Base-by-base conservation (phyloP, 1,139 yeast genomes). In the Taiozyma sp. region DNA sequence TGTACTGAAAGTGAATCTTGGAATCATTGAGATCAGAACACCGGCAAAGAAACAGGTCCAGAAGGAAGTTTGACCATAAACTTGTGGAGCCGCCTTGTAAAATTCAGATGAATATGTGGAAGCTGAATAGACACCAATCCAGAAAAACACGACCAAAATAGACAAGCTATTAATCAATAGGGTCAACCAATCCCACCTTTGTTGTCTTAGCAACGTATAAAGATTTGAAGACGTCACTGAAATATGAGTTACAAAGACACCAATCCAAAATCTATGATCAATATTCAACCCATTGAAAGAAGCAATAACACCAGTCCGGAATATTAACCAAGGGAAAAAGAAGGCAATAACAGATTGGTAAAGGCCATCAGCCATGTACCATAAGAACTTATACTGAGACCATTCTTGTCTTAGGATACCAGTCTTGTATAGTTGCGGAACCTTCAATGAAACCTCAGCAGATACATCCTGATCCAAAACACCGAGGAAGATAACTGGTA, bases 141-240 rank as follows among this genome's bases (percentile, higher is more conserved):
- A 92, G 54, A 81, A 83, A 67, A 82, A 88, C 44, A 90, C 77
- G 44, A 90, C 65, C 54, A 91, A 63, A 54, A 83, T 79, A n/a
- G 96, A 87, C 46, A 92, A 64, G 4, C 73, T 70, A 52, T 82
- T 80, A 62, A 89, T 77, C 52, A 88, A 65, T 27, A 78, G 62
- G 3, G 95, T 83, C 52, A 90, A 71, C 95, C 96, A 90, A 70
- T 93, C 99, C 99, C 99, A 93, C 63, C 96, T 78, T 65, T 83
- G 82, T 70, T 90, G 96, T 66, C 91, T 95, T 59, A 87, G 67
- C 61, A 90, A 65, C 45, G 93, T 84, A 70, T 88, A 91, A 13
- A 82, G 59, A 68, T 93, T 89, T 70, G 96, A 88, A n/a, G 96
- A 75, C 49, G 87, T 73, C 55, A 89, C 91, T 4, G 96, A 80